These are phyloP conservation scores for Gastrolobium villosum DNA, from an alignment of 306 rosid species.

Conservation along the genomic window DNA sequence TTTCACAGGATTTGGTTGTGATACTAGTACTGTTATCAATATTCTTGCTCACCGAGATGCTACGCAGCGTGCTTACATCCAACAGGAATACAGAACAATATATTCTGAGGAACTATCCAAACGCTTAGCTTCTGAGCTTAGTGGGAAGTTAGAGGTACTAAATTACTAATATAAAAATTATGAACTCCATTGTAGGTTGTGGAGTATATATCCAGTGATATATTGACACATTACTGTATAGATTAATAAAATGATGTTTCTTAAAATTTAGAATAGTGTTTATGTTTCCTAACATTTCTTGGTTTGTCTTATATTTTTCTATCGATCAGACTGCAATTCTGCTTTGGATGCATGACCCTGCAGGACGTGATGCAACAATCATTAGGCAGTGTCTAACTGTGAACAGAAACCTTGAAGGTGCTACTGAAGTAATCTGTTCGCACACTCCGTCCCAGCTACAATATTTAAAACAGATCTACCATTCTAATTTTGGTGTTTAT, in stretches of 20 bases:
- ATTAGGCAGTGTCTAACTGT: conserved; percentile 54
- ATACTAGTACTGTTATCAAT: conserved; percentile 71
- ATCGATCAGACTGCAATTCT: conserved; percentile 68
- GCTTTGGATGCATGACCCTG: conserved; percentile 85
- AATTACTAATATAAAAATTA: neutral
- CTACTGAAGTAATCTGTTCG: conserved; percentile 84
- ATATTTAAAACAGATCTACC: conserved; percentile 67
- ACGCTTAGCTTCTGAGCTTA: conserved; percentile 70
- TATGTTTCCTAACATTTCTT: conserved; percentile 4
- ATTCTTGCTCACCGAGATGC: conserved; percentile 78
- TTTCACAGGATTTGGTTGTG: conserved; percentile 74
- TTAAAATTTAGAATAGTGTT: neutral
- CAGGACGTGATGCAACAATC: conserved; percentile 66
- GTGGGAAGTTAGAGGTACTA: conserved; percentile 72
- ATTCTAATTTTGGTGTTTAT: conserved; percentile 59
- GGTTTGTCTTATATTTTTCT: conserved; percentile 21
- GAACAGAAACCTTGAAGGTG: conserved; percentile 57
- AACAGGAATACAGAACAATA: conserved; percentile 65
- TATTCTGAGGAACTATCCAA: conserved; percentile 66
- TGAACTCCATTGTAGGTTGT: neutral
- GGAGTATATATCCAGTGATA: neutral
- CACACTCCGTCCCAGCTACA: conserved; percentile 80
- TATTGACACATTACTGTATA: neutral
- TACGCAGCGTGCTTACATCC: conserved; percentile 67
- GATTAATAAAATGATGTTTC: neutral